Base-by-base conservation (phyloP, 2,329 filamentous ascomycete species). In the Aspergillus tanneri region DNA sequence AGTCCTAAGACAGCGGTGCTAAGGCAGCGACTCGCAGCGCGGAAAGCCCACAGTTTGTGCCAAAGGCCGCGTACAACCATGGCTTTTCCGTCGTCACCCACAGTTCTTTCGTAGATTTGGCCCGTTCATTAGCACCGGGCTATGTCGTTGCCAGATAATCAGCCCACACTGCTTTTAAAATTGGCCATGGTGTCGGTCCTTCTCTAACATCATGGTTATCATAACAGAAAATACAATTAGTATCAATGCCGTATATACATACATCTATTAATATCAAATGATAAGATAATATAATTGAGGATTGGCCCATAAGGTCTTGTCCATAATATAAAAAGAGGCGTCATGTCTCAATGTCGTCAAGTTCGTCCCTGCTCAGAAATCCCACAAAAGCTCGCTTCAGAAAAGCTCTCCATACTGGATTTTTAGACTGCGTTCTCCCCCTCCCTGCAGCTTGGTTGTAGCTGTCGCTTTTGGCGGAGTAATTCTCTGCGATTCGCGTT, bases 391-490 rank as follows among this genome's bases (percentile, higher is more conserved):
- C 90, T 47, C 89, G 83, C 50, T 75, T 70, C 22, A 95, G 72
- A 65, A 95, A 96, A 41, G 85, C 82, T 51, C 84, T 77, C 90
- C 90, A 96, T 5, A 83, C 75, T 65, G 85, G 83, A 64, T 86
- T 86, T 18, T 64, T 65, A 43, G 61, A 67, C 41, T 69, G 67
- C 46, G 68, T 60, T 37, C 67, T 59, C 18, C 69, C 64, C 58
- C 73, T 71, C 36, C 45, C 24, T 2, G 14, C 8, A 16, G 34
- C 35, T 5, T 38, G 18, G 45, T 69, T 38, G 11, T 32, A 18
- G 10, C 51, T 46, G 9, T 63, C 68, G 5, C 58, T 52, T 10
- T 66, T 61, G 12, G 40, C 34, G 18, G 43, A 19, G 18, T 57
- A 45, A 6, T 56, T 56, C 43, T 81, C 73, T 2, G 87, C 88